Evolutionary conservation across 352 stramenopile species (phyloP).

Genomic region (Phytophthora sansomeana): DNA sequence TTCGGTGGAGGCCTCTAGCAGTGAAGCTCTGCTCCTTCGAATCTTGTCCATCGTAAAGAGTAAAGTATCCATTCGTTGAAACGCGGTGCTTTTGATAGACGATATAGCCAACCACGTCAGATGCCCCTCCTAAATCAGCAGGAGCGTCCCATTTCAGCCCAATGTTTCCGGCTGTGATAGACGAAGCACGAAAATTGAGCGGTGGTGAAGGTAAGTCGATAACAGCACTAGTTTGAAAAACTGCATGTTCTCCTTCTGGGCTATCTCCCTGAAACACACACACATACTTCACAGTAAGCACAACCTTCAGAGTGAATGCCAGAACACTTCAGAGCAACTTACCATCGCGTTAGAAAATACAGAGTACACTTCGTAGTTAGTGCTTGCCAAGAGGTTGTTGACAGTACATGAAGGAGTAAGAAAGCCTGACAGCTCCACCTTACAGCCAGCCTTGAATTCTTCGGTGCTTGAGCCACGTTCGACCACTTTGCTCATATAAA

Average conservation of each 20-base stretch:
- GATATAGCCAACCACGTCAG: conserved; percentile 56
- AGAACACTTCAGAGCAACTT: conserved; percentile 4
- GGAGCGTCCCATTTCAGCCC: conserved; percentile 59
- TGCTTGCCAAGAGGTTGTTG: conserved; percentile 43
- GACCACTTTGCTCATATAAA: conserved; percentile 44
- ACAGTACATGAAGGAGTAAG: conserved; percentile 36
- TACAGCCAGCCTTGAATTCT: conserved; percentile 32
- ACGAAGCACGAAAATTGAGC: conserved; percentile 39
- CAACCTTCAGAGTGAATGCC: not conserved
- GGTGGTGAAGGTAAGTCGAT: conserved; percentile 55
- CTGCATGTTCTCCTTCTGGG: conserved; percentile 14
- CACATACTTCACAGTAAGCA: not conserved
- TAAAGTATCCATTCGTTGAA: conserved; percentile 38
- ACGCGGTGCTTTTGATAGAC: conserved; percentile 50
- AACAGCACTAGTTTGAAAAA: conserved; percentile 34
- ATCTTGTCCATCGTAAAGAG: conserved; percentile 64
- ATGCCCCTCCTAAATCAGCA: conserved; percentile 53
- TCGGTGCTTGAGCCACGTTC: not conserved
- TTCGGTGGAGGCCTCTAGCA: conserved; percentile 41
- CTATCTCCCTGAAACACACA: conserved; percentile 44
- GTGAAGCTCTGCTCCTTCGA: conserved; percentile 31
- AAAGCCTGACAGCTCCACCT: conserved; percentile 1
- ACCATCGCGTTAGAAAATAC: conserved; percentile 51
- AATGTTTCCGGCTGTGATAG: conserved; percentile 63
- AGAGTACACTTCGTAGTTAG: conserved; percentile 61